These are phyloP conservation scores for Boechera stricta DNA, from an alignment of 345 rosid genomes.

Conservation along the genomic window DNA sequence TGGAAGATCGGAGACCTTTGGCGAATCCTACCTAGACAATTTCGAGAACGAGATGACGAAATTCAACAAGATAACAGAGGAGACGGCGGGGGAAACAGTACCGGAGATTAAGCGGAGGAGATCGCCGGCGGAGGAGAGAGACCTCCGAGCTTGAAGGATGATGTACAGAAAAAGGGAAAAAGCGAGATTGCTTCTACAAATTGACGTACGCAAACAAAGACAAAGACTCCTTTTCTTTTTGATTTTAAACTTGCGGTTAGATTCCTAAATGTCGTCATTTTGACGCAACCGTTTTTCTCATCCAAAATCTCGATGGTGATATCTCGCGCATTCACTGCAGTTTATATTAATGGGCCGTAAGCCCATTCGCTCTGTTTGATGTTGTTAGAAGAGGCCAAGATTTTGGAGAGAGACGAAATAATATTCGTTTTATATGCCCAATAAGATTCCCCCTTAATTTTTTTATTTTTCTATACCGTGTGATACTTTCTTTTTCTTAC, in stretches of 20 bases:
- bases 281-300: conserved; percentile 45
- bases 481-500: neutral
- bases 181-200: conserved; percentile 42
- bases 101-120: conserved; percentile 30
- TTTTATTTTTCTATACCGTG: neutral
- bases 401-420: neutral
- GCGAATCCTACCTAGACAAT: conserved; percentile 18
- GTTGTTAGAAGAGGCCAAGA: neutral
- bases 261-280: conserved; percentile 50
- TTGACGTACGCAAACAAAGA: conserved; percentile 44
- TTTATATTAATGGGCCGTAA: conserved; percentile 7
- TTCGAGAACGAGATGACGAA: conserved; percentile 25
- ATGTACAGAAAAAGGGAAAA: conserved; percentile 20
- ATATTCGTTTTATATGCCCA: conserved; percentile 13
- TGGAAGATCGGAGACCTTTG: conserved; percentile 30
- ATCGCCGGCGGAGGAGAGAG: conserved; percentile 34
- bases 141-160: conserved; percentile 36
- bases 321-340: neutral
- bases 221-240: neutral
- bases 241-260: conserved; percentile 40
- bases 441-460: neutral
- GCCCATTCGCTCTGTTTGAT: conserved; percentile 4
- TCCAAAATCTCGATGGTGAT: conserved; percentile 3
- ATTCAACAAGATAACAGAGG: conserved; percentile 11
- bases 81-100: conserved; percentile 6